Evolutionary conservation across 2,329 filamentous ascomycete species (phyloP).

Genomic region (Keithomyces neogunnii): DNA sequence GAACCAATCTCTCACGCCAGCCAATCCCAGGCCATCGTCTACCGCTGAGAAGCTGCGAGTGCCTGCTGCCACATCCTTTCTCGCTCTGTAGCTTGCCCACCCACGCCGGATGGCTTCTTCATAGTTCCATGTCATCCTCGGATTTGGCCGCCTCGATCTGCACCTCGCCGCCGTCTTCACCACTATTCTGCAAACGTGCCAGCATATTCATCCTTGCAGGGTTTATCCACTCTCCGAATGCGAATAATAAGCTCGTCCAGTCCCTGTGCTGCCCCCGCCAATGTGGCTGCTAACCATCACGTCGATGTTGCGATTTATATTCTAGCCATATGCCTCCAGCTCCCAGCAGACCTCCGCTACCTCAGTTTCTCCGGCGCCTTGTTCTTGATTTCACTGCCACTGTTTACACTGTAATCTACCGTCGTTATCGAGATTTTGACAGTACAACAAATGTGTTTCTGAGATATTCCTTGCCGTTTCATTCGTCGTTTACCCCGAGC

Average conservation of each 20-base stretch:
- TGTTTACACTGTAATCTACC: neutral
- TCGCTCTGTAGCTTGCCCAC: neutral
- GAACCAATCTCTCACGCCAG: slow-evolving; percentile 22
- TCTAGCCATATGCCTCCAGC: neutral
- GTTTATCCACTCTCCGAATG: neutral
- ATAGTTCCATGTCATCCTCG: neutral
- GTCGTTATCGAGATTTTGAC: neutral
- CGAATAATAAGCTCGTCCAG: slow-evolving; percentile 14
- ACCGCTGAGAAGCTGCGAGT: slow-evolving; percentile 29
- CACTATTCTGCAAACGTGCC: neutral
- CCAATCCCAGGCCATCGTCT: slow-evolving; percentile 47
- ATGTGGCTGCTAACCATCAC: slow-evolving; percentile 10
- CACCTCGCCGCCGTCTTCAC: neutral
- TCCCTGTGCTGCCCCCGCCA: slow-evolving; percentile 10
- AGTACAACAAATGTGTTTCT: neutral
- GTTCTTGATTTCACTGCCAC: neutral
- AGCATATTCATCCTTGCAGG: neutral
- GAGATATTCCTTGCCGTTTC: neutral
- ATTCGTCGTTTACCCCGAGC: neutral
- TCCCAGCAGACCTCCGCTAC: neutral
- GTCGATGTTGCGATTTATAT: slow-evolving; percentile 12
- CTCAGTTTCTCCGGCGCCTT: neutral
- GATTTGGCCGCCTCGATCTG: too few relatives aligned
- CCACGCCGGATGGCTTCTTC: neutral
- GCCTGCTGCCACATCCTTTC: slow-evolving; percentile 11